These are phyloP conservation scores for Phialemoniopsis sp. DNA, from an alignment of 2,329 filamentous ascomycete genomes.

Conservation along the genomic window DNA sequence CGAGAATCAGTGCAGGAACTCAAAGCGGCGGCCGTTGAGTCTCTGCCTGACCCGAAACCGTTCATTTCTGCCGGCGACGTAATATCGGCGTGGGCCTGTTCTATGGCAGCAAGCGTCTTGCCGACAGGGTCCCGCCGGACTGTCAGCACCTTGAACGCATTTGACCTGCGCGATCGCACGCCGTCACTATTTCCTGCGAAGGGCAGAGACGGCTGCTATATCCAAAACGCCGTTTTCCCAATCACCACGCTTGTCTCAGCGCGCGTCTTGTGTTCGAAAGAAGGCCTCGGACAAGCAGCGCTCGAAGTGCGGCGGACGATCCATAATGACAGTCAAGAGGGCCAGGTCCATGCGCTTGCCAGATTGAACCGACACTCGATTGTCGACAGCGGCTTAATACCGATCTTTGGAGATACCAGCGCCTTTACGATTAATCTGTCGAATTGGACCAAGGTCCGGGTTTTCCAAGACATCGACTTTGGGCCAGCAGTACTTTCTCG, in stretches of 20 bases:
- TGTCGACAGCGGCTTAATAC: constrained; percentile 1
- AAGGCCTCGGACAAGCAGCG: constrained; percentile 10
- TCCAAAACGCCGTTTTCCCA: constrained; percentile 11
- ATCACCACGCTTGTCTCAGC: constrained; percentile 5
- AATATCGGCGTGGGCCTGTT: constrained; percentile 33
- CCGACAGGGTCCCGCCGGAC: constrained; percentile 16
- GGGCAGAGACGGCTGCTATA: constrained; percentile 16
- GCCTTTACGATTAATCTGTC: neutral
- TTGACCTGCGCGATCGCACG: constrained; percentile 28
- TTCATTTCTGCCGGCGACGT: constrained; percentile 44
- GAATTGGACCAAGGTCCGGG: constrained; percentile 10
- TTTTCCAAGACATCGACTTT: constrained; percentile 12
- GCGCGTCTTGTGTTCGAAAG: constrained; percentile 1
- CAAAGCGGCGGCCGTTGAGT: constrained; percentile 21
- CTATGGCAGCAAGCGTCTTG: constrained; percentile 13
- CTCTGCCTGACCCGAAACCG: constrained; percentile 17
- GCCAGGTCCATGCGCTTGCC: constrained; percentile 13
- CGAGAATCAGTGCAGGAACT: constrained; percentile 19
- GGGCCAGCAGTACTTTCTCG: constrained; percentile 8
- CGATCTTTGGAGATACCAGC: neutral
- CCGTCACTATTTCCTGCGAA: constrained; percentile 12
- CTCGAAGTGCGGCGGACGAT: constrained; percentile 7
- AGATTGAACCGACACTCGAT: constrained; percentile 13
- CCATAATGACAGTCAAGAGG: constrained; percentile 9
- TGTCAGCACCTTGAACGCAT: constrained; percentile 31